Percentiles rank a stretch among this genome's conserved stretches.
Conservation (phyloP, 179 eudicot genomes). For the Gypsophila paniculata region DNA sequence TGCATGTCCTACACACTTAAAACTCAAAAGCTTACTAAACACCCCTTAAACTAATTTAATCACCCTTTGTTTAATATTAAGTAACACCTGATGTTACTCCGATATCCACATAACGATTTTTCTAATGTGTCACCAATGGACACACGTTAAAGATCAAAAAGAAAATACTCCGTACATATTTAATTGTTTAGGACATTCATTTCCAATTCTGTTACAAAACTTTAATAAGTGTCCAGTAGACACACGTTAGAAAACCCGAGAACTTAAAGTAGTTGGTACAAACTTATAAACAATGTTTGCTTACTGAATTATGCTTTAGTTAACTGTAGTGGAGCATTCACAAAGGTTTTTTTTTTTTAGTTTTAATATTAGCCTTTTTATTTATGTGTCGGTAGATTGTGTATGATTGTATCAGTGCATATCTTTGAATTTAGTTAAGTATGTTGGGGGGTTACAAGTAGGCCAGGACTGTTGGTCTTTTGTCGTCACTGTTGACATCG, state of each 20-base stretch:
- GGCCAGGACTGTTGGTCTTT: background rate
- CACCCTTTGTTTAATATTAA: constrained; percentile 6
- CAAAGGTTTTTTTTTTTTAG: background rate
- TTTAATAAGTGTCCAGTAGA: too few relatives aligned
- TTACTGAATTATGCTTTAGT: constrained; percentile 6
- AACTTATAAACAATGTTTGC: background rate
- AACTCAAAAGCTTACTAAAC: background rate
- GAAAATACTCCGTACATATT: too few relatives aligned
- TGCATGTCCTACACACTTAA: constrained; percentile 15
- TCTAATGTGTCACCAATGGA: too few relatives aligned
- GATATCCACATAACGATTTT: too few relatives aligned
- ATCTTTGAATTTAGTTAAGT: background rate
- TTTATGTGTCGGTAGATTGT: constrained; percentile 12
- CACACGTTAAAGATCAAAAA: too few relatives aligned
- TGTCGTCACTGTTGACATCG: background rate
- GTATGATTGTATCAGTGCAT: background rate
- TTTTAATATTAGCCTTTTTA: background rate
- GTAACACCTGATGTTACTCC: background rate
- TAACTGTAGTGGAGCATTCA: constrained; percentile 3
- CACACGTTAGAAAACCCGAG: too few relatives aligned
- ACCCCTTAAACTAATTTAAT: background rate
- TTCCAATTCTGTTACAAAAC: background rate
- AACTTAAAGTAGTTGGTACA: background rate
- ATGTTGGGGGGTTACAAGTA: background rate
- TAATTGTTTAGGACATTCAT: too few relatives aligned